Evolutionary conservation across 2,329 filamentous ascomycete species (phyloP), one percentile per base, ranked within the genome.

Genomic region (Phaeosphaeria sp.): DNA sequence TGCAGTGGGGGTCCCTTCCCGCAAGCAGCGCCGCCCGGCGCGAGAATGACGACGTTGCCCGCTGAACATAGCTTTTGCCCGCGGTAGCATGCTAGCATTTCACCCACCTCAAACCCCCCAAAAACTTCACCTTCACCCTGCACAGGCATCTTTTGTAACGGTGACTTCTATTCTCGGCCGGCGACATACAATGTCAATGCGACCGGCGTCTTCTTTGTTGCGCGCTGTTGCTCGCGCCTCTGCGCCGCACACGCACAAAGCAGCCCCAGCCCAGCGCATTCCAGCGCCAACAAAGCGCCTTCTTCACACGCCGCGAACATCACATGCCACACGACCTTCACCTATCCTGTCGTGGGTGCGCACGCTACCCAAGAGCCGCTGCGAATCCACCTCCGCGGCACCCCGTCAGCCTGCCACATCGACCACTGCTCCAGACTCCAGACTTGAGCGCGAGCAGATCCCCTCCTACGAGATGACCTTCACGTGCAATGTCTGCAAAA

Each of bases 401-500:
- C 62, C 71, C 1, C 46, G 54, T 66, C 59, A 54, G 66, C 59
- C 62, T 22, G 54, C 54, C 13, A 66, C 71, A 36, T 64, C 74
- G 11, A 70, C 71, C 11, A 66, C 63, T 25, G 65, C 75, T 11
- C 71, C 72, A 23, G 66, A 70, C 62, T 76, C 77, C n/a, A 69
- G 73, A 22, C 68, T 75, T 20, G 72, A 73, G 39, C 74, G 72
- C 58, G 64, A 74, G 61, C 74, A 81, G 55, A 76, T 80, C 36
- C 92, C 92, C 1, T 87, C 91, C 56, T 99, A 98, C 79, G 85
- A 92, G 67, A 84, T 99, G 64, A 91, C 89, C 50, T 97, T 99
- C 77, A 99, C 95, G 66, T 99, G 95, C 84, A 89, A 90, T 58
- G 92, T 91, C 30, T 99, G 95, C 80, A 82, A 84, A 46, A 81